These are phyloP conservation scores for Cordyceps pruinosa DNA, from an alignment of 2,329 filamentous ascomycete species.

Conservation along the genomic window DNA sequence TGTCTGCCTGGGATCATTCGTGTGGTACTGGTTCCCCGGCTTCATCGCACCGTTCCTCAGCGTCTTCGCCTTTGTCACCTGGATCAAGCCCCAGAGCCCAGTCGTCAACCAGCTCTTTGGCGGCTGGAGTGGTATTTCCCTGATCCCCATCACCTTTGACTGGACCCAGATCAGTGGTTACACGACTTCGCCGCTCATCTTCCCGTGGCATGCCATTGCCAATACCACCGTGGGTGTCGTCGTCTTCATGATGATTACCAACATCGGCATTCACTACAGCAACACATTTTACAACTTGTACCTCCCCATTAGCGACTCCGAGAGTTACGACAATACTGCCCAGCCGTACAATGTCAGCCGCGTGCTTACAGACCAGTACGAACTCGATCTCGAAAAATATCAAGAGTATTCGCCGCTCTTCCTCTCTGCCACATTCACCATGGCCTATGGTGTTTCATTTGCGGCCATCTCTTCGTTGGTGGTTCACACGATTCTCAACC, in stretches of 20 bases:
- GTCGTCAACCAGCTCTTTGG: constrained; percentile 51
- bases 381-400: constrained; percentile 44
- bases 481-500: constrained; percentile 30
- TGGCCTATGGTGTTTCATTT: constrained; percentile 38
- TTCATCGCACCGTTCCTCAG: constrained; percentile 43
- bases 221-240: constrained; percentile 40
- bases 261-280: constrained; percentile 41
- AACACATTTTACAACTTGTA: constrained; percentile 44
- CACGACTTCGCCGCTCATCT: constrained; percentile 33
- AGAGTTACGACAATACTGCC: constrained; percentile 51
- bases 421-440: constrained; percentile 38
- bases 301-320: constrained; percentile 46
- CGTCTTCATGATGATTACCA: constrained; percentile 34
- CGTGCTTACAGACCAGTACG: constrained; percentile 42
- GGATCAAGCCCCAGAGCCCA: constrained; percentile 46
- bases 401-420: constrained; percentile 47
- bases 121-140: constrained; percentile 44
- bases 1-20: constrained; percentile 36
- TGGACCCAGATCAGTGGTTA: constrained; percentile 36
- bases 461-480: constrained; percentile 38
- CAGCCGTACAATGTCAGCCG: constrained; percentile 41
- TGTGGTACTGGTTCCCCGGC: constrained; percentile 49
- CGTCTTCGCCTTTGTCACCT: constrained; percentile 51
- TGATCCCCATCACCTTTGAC: constrained; percentile 48
- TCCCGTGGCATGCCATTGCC: constrained; percentile 36